Evolutionary conservation across 2,329 filamentous ascomycete species (phyloP).

Genomic region (Colletotrichum liriopes): DNA sequence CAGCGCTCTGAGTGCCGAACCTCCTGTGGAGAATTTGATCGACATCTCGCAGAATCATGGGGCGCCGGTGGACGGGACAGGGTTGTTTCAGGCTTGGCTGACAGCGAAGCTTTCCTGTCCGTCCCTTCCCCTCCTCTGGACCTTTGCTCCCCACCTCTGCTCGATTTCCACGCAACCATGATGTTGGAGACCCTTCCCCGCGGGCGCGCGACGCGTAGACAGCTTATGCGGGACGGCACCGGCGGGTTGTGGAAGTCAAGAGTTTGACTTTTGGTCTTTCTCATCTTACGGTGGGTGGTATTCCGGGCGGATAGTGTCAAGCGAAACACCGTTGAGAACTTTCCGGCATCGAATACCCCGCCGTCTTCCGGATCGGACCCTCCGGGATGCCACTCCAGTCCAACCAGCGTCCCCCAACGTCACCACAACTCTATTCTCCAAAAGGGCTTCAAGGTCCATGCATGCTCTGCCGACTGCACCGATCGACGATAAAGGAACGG

Average conservation of each 20-base stretch:
- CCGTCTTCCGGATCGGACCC: background rate
- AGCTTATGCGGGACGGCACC: background rate
- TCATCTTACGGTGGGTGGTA: background rate
- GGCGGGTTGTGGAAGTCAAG: background rate
- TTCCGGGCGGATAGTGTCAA: too few species aligned
- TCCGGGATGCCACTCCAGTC: conserved; percentile 17
- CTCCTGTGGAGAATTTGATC: conserved; percentile 39
- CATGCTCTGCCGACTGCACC: conserved; percentile 27
- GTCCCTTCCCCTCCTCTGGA: conserved; percentile 1
- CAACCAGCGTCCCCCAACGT: conserved; percentile 6
- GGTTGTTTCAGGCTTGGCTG: conserved; percentile 41
- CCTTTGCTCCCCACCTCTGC: background rate
- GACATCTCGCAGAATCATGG: conserved; percentile 37
- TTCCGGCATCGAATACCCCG: background rate
- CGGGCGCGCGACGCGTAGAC: background rate
- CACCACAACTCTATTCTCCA: conserved; percentile 8
- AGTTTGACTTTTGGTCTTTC: background rate
- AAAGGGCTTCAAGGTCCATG: conserved; percentile 22
- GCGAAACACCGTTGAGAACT: background rate
- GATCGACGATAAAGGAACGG: conserved; percentile 14
- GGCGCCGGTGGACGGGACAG: conserved; percentile 31
- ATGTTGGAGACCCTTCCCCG: background rate
- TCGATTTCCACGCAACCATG: background rate
- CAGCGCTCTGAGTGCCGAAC: conserved; percentile 28
- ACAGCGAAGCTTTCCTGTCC: conserved; percentile 34